These are phyloP conservation scores for Suillus clintonianus DNA, from an alignment of 768 basidiomycete genomes.

Conservation along the genomic window DNA sequence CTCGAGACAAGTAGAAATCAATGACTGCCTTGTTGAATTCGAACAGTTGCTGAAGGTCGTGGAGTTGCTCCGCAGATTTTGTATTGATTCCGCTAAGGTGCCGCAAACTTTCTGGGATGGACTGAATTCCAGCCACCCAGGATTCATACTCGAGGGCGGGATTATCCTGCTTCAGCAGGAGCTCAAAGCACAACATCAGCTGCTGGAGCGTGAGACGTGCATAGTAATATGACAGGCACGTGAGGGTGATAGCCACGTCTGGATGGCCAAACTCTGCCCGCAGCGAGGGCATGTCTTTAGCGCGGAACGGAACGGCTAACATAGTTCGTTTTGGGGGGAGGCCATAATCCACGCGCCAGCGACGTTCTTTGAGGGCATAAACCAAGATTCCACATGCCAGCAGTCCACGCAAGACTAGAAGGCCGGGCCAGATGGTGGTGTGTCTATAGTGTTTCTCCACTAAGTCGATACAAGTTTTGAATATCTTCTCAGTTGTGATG, in stretches of 20 bases:
- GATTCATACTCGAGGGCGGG: slow-evolving; percentile 31
- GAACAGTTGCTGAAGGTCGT: slow-evolving; percentile 29
- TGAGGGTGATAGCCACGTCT: slow-evolving; percentile 36
- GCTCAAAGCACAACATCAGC: slow-evolving; percentile 29
- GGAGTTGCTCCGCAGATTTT: slow-evolving; percentile 30
- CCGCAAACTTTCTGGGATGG: slow-evolving; percentile 21
- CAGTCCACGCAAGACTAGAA: slow-evolving; percentile 38
- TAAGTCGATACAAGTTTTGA: not conserved
- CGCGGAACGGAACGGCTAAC: slow-evolving; percentile 41
- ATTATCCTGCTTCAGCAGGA: slow-evolving; percentile 30
- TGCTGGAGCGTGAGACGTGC: slow-evolving; percentile 33
- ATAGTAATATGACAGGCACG: slow-evolving; percentile 40
- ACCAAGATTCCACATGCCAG: slow-evolving; percentile 32
- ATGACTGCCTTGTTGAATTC: slow-evolving; percentile 29
- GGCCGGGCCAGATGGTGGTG: slow-evolving; percentile 16
- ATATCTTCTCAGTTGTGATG: slow-evolving; percentile 16
- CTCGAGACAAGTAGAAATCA: slow-evolving; percentile 37
- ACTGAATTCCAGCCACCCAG: slow-evolving; percentile 26
- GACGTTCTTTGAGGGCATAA: slow-evolving; percentile 32
- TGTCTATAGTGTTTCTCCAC: slow-evolving; percentile 10
- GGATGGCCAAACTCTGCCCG: slow-evolving; percentile 44
- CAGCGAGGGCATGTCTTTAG: slow-evolving; percentile 38
- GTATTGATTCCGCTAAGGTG: slow-evolving; percentile 24
- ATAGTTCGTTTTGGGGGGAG: slow-evolving; percentile 32
- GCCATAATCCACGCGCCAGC: slow-evolving; percentile 43